Percentiles rank a stretch among this genome's conserved stretches.
phyloP scores from a whole-genome alignment of 140 eudicot species.

The Flaveria floridana region DNA sequence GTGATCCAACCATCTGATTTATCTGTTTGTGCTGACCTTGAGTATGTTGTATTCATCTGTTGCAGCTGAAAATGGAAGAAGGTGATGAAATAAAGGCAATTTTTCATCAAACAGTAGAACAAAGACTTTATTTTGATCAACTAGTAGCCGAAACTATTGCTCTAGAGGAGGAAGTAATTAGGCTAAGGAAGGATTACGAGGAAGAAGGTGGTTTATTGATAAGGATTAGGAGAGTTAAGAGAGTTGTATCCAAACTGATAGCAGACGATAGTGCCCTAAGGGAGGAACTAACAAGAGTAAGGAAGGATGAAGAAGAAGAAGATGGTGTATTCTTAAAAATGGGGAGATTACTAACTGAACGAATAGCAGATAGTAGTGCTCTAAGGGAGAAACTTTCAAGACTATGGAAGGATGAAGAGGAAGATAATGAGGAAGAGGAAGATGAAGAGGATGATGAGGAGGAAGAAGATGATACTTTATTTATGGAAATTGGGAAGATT shows the following conservation, averaged over 20 bases:
- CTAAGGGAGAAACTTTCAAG: background rate
- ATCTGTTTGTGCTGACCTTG: background rate
- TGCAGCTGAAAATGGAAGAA: conserved; percentile 63
- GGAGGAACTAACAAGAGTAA: background rate
- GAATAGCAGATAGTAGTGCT: background rate
- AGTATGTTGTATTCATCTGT: conserved; percentile 14
- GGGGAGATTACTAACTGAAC: background rate
- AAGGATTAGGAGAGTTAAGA: background rate
- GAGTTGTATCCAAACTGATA: background rate
- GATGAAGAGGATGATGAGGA: background rate
- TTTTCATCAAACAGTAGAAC: background rate
- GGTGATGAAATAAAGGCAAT: conserved; percentile 61
- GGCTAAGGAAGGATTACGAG: background rate
- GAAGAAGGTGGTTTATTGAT: background rate
- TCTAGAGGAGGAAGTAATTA: background rate
- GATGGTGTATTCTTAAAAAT: background rate
- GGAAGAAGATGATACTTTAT: background rate
- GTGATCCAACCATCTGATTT: background rate
- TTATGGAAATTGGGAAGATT: background rate
- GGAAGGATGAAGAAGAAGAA: background rate
- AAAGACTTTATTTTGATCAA: background rate
- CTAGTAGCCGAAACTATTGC: background rate
- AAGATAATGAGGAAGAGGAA: background rate
- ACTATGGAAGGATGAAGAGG: background rate
- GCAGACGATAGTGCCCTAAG: background rate